phyloP scores from a whole-genome alignment of 2,329 filamentous ascomycete genomes.

The Fusarium anguioides region DNA sequence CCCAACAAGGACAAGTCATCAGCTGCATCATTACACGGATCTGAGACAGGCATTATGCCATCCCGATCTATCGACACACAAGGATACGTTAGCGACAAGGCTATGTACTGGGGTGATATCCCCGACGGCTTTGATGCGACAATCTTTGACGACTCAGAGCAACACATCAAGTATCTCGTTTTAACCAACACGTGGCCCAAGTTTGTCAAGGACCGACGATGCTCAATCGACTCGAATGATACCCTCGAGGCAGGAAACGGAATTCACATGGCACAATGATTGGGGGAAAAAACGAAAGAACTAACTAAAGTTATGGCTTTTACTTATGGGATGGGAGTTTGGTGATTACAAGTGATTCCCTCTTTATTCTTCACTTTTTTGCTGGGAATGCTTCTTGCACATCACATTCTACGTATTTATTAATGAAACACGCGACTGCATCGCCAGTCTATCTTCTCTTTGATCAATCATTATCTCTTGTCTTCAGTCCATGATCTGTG shows the following conservation, averaged over 20 bases:
- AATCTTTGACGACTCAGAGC: conserved; percentile 70
- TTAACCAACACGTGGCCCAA: conserved; percentile 77
- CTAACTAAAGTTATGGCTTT: not conserved
- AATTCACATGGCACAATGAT: conserved; percentile 7
- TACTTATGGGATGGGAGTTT: conserved; percentile 25
- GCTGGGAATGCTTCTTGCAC: conserved; percentile 12
- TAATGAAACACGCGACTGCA: conserved; percentile 26
- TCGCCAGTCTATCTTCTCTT: conserved; percentile 18
- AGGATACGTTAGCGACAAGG: conserved; percentile 39
- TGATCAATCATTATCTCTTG: not conserved
- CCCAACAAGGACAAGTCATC: conserved; percentile 39
- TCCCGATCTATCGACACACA: conserved; percentile 14
- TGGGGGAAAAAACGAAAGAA: not conserved
- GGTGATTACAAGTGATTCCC: conserved; percentile 33
- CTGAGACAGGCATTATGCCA: conserved; percentile 41
- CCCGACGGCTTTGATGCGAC: conserved; percentile 61
- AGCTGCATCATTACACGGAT: conserved; percentile 31
- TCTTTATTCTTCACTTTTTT: not conserved
- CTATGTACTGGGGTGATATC: conserved; percentile 58
- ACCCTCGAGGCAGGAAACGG: conserved; percentile 36
- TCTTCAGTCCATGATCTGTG: no score
- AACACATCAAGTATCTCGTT: conserved; percentile 73
- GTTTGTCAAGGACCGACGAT: conserved; percentile 59
- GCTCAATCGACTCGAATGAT: conserved; percentile 48
- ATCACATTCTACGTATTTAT: conserved; percentile 22